Conservation (phyloP, 108 stramenopile genomes). For the Cyclotella baltica region DNA sequence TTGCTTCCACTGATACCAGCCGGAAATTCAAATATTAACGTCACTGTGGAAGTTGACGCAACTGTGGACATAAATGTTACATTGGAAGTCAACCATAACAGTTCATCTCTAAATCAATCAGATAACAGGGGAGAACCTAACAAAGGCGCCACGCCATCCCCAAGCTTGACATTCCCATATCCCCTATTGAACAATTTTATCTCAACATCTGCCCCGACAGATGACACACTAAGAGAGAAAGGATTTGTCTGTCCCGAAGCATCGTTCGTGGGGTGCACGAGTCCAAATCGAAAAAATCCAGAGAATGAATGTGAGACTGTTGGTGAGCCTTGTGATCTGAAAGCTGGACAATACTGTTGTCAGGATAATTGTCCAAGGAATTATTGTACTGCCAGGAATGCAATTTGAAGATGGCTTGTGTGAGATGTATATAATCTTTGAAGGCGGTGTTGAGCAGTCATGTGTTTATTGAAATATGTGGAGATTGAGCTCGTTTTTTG, state of each 20-base stretch:
- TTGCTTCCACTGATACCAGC: no score
- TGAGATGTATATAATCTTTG: background rate
- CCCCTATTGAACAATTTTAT: background rate
- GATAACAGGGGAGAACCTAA: no score
- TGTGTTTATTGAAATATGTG: background rate
- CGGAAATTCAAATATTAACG: no score
- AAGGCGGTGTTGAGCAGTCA: background rate
- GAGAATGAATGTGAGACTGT: constrained; percentile 29
- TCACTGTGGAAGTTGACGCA: no score
- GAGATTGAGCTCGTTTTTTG: background rate
- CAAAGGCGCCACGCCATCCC: no score
- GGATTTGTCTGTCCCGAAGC: constrained; percentile 18
- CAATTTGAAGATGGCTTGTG: background rate
- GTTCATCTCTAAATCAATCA: no score
- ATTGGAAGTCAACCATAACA: no score
- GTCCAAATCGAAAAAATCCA: constrained; percentile 31
- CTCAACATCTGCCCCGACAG: background rate
- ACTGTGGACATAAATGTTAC: no score
- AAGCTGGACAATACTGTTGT: constrained; percentile 35
- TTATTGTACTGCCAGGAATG: constrained; percentile 39
- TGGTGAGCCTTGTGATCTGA: constrained; percentile 36
- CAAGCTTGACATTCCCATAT: background rate
- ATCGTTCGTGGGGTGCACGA: constrained; percentile 39
- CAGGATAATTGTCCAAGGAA: constrained; percentile 36
- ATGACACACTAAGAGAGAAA: background rate